Evolutionary conservation across 202 grass and related monocot species (phyloP).

Genomic region (Bolboschoenoplectus hybrid): DNA sequence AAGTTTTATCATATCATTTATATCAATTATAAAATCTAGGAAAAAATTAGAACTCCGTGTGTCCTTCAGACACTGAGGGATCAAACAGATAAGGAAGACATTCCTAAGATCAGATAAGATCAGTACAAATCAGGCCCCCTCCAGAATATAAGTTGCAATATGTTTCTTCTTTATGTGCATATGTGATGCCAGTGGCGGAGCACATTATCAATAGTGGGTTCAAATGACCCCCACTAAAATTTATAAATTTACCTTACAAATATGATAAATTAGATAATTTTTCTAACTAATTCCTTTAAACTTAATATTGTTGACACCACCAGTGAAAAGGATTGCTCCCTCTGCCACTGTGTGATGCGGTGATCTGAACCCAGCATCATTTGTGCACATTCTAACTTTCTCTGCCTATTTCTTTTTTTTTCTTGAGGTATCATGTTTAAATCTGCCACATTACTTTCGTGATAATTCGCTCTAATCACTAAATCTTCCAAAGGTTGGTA

Average conservation of each 20-base stretch:
- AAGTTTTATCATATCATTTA: conserved; percentile 20
- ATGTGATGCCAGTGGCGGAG: not conserved
- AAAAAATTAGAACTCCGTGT: not conserved
- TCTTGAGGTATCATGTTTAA: not conserved
- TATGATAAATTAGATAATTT: too few species aligned
- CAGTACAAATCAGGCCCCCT: not conserved
- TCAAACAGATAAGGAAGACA: not conserved
- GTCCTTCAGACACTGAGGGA: not conserved
- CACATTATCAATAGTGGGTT: too few species aligned
- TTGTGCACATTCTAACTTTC: not conserved
- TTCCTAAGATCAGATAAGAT: not conserved
- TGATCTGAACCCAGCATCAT: not conserved
- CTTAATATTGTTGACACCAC: too few species aligned
- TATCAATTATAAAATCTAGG: not conserved
- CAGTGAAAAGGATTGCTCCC: too few species aligned
- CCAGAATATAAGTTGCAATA: not conserved
- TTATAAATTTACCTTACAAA: too few species aligned
- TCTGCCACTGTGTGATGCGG: not conserved
- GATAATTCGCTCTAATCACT: not conserved
- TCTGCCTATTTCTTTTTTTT: not conserved
- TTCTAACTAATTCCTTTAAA: too few species aligned
- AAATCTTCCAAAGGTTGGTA: not conserved
- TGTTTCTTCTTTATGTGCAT: not conserved
- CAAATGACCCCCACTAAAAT: too few species aligned
- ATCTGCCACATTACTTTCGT: not conserved